Evolutionary conservation across 2,329 filamentous ascomycete genomes (phyloP), one percentile per base, ranked within the genome.

Genomic region (Calonectria leucothoes): DNA sequence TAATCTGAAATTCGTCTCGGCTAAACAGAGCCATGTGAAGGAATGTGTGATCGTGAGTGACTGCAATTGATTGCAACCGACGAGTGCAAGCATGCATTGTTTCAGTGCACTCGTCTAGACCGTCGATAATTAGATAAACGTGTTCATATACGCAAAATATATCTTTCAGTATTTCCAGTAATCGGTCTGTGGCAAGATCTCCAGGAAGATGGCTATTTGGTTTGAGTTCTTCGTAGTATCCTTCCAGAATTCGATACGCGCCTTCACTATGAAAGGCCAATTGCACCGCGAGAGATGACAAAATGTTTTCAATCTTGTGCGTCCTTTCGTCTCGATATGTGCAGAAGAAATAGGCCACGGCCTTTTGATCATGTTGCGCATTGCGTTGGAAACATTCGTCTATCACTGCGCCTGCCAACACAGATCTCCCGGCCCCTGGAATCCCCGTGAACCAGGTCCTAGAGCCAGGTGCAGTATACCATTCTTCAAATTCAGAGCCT

Each of bases 11-110:
- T 14, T 75, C 70, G 4, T 75, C 37, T 42, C 74, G 51, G 3
- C 66, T 75, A 10, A 73, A 35, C 0, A 75, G 15, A 6, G 74
- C 70, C 1, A 70, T 7, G 20, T 59, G 52, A 6, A 76, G 65
- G 29, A 17, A 25, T 15, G 6, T 55, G 29, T 29, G 29, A 17
- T 55, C 23, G 17, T 31, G 23, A 15, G 17, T 29, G 12, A 8
- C 14, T 29, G 51, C 17, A 31, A 55, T 25, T n/a, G 25, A 29
- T 14, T 31, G 17, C 4, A 55, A 27, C 2, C 12, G 12, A 20
- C 51, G 25, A 6, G 31, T 6, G 12, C 25, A 29, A 3, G 27
- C 20, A 7, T 27, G 8, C 4, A 55, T 15, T n/a, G 3, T 7
- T 6, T 55, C 27, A 11, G 25, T n/a, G 25, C 51, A 55, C 31